These are phyloP conservation scores for Coemansia sp. DNA, from an alignment of 192 early-diverging fungal genomes.

Conservation along the genomic window DNA sequence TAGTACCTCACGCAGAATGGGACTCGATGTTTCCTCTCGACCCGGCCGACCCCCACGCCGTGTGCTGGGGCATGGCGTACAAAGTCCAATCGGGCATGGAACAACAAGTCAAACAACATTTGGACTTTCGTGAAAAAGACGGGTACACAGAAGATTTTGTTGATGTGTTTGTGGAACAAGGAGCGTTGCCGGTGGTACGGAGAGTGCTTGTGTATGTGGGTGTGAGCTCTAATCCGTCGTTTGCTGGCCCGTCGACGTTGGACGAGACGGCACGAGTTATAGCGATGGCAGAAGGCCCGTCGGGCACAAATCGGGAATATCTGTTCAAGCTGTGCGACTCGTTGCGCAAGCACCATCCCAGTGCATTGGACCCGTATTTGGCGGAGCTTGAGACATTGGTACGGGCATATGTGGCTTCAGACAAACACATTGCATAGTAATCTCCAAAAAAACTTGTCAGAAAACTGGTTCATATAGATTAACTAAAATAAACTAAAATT, in stretches of 20 bases:
- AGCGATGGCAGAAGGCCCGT: constrained; percentile 61
- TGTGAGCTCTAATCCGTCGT: constrained; percentile 72
- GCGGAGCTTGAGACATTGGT: constrained; percentile 60
- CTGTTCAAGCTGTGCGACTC: constrained; percentile 65
- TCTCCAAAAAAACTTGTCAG: no score
- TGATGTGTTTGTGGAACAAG: constrained; percentile 58
- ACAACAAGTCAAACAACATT: constrained; percentile 64
- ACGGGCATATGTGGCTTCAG: background rate
- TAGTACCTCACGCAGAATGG: constrained; percentile 75
- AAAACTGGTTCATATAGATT: no score
- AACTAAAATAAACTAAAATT: no score
- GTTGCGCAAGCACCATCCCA: constrained; percentile 55
- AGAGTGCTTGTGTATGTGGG: constrained; percentile 81
- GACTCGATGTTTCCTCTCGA: constrained; percentile 31
- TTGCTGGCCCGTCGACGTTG: constrained; percentile 66
- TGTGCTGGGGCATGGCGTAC: constrained; percentile 83
- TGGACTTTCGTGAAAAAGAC: constrained; percentile 89
- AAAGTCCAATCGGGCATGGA: constrained; percentile 68
- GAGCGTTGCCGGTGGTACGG: constrained; percentile 43
- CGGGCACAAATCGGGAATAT: constrained; percentile 72
- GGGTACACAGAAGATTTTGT: constrained; percentile 73
- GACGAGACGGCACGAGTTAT: constrained; percentile 68
- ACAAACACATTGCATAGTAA: no score
- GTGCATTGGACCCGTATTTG: constrained; percentile 61
- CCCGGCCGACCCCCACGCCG: constrained; percentile 31